Evolutionary conservation across 176 grass and related monocot genomes (phyloP).

Genomic region (Musa acuminata): DNA sequence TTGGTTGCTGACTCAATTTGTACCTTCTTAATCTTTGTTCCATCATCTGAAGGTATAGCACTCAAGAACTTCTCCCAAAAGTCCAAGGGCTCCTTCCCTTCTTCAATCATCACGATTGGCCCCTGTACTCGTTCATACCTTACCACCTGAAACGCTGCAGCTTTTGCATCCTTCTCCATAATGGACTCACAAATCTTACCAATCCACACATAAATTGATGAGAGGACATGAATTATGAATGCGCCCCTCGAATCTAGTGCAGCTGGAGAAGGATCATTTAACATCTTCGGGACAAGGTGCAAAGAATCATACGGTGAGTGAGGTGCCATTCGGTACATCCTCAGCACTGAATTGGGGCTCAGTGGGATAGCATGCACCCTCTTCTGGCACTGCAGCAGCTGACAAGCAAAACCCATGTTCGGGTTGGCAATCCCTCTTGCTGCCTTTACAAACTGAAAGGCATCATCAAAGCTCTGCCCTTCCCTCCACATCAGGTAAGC

Average conservation of each 20-base stretch:
- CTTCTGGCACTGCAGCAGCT: constrained; percentile 96
- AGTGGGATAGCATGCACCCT: constrained; percentile 82
- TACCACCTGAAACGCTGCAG: constrained; percentile 76
- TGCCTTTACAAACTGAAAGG: constrained; percentile 80
- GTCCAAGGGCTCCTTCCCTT: constrained; percentile 68
- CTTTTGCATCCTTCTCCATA: constrained; percentile 92
- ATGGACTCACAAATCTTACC: constrained; percentile 59
- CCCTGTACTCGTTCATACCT: constrained; percentile 97
- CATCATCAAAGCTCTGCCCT: constrained; percentile 93
- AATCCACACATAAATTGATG: constrained; percentile 92
- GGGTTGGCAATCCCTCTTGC: constrained; percentile 93
- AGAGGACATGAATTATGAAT: constrained; percentile 80
- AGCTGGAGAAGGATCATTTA: constrained; percentile 63
- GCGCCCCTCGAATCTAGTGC: constrained; percentile 87
- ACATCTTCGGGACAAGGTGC: constrained; percentile 91
- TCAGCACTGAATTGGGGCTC: constrained; percentile 76
- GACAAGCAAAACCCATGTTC: constrained; percentile 96
- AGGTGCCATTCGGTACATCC: constrained; percentile 88
- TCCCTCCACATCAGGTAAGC: constrained; percentile 98
- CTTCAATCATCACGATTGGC: constrained; percentile 48
- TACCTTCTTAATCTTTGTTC: constrained; percentile 42
- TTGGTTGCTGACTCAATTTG: constrained; percentile 43
- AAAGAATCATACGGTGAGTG: constrained; percentile 81
- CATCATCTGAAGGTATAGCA: constrained; percentile 43
- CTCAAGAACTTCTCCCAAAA: constrained; percentile 88